Evolutionary conservation across 129 eudicot species (phyloP).

Genomic region (carrot (Daucus carota)): DNA sequence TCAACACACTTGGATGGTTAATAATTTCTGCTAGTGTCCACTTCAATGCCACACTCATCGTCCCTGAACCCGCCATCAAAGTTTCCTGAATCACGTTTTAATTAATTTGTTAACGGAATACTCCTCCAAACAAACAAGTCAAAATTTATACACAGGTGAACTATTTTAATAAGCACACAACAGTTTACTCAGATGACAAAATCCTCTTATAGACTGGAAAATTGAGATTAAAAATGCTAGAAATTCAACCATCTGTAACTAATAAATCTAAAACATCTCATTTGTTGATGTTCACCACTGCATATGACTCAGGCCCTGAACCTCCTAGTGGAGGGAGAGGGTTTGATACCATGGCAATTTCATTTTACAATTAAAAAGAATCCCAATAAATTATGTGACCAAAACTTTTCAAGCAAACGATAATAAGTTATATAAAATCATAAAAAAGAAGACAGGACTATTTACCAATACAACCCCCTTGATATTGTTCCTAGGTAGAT

Average conservation of each 20-base stretch:
- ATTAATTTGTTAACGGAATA: neutral
- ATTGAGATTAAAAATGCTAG: neutral
- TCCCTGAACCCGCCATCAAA: constrained; percentile 17
- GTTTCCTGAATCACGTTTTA: constrained; percentile 9
- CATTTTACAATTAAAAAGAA: neutral
- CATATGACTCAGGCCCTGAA: neutral
- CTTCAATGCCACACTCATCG: constrained; percentile 14
- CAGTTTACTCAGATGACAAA: neutral
- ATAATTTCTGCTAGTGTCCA: constrained; percentile 23
- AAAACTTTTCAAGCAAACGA: neutral
- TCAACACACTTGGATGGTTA: constrained; percentile 8
- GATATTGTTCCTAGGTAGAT: constrained; percentile 11
- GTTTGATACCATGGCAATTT: neutral
- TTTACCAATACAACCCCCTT: constrained; percentile 19
- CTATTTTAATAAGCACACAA: neutral
- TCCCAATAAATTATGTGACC: too few species aligned
- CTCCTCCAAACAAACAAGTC: neutral
- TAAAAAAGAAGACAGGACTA: neutral
- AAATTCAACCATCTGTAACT: neutral
- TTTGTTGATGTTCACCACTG: too few species aligned
- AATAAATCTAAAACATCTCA: neutral
- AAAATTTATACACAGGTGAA: neutral
- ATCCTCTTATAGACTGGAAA: neutral
- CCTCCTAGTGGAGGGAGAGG: neutral
- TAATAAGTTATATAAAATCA: neutral